Evolutionary conservation across 2,329 filamentous ascomycete genomes (phyloP), one percentile per base, ranked within the genome.

Genomic region (Xylaria digitata): DNA sequence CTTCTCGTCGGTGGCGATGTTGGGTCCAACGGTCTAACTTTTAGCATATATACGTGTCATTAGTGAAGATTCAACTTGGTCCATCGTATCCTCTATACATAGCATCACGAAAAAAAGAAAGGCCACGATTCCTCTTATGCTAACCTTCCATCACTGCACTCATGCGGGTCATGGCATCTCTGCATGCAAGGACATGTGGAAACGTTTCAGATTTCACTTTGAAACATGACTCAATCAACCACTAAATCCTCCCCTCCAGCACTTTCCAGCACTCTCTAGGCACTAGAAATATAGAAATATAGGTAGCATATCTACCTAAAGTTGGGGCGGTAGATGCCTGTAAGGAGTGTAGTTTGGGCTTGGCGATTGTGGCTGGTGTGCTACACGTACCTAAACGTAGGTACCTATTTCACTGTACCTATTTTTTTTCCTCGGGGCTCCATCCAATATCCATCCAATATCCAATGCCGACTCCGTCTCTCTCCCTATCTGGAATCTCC

Each of bases 341-440:
- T 46, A 46, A 46, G 43, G 4, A 43, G 50, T 15, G 52, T 21
- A 26, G 37, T 8, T 13, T 26, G 23, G 23, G 60, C 45, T 45
- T 42, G 23, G n/a, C 11, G 13, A 17, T 21, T 64, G 65, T 67
- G 55, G 61, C 65, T 67, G 55, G 60, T 32, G 45, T 56, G 13
- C 13, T 15, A 40, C 37, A 15, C 4, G 37, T 15, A 40, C 11
- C 11, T 40, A 9, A 40, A 3, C 4, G 13, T 40, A 40, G 37
- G 37, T 11, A 3, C 11, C 11, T 37, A 21, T 15, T 23, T 55
- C 21, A 6, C 13, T n/a, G 45, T 55, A 30, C 9, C 17, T 26
- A 19, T 48, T 60, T 56, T 49, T 30, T 34, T 40, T 40, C 37
- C 37, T 15, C 13, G 3, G 42, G 46, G 43, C 43, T 37, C 54